Percentiles rank a stretch among this genome's conserved stretches.
These are phyloP conservation scores for Fraxinus anomala DNA, from an alignment of 257 asterid species.

Conservation along the genomic window DNA sequence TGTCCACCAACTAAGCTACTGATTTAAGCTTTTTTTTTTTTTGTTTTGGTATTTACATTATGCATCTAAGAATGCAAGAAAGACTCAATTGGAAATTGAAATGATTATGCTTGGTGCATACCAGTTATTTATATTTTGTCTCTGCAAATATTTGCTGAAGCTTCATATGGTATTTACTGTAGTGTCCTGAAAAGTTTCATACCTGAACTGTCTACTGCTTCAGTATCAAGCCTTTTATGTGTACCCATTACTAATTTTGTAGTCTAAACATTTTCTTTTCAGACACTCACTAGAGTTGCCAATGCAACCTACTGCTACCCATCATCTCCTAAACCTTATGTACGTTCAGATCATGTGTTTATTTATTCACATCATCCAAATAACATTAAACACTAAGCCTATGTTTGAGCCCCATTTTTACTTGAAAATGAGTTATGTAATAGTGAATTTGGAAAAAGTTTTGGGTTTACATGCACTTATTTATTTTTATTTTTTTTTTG, in stretches of 20 bases:
- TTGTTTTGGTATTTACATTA: neutral
- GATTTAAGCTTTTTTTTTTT: neutral
- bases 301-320: neutral
- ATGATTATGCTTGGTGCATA: neutral
- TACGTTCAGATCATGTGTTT: neutral
- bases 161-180: constrained; percentile 6
- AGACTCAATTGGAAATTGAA: neutral
- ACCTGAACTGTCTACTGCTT: neutral
- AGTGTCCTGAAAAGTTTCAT: neutral
- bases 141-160: neutral
- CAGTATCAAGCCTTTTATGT: neutral
- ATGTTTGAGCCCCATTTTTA: too few species aligned
- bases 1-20: neutral
- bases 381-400: too few species aligned
- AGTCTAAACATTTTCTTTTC: neutral
- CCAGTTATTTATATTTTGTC: neutral
- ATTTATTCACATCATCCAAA: neutral
- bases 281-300: neutral
- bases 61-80: neutral
- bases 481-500: too few species aligned
- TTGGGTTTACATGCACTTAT: too few species aligned
- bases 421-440: too few species aligned
- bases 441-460: too few species aligned
- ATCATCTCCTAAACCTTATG: neutral
- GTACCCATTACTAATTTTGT: neutral